Conservation (phyloP, 2,329 filamentous ascomycete species). For the Microsporum audouinii region DNA sequence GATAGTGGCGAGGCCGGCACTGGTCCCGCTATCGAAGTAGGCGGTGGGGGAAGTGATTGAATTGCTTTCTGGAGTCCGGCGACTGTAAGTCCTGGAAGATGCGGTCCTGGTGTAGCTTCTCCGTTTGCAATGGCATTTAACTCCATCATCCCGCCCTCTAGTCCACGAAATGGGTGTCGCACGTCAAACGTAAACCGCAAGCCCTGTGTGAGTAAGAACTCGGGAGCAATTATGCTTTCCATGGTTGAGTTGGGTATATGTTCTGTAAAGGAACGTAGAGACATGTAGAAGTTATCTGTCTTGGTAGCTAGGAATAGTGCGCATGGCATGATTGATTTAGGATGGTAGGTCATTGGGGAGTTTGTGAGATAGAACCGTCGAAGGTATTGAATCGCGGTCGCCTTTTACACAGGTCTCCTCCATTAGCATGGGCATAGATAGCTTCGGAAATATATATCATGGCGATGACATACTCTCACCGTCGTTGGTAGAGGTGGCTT, state of each 20-base stretch:
- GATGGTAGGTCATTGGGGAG: slow-evolving; percentile 91
- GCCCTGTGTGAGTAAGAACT: slow-evolving; percentile 85
- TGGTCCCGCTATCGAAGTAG: slow-evolving; percentile 30
- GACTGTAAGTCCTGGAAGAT: slow-evolving; percentile 22
- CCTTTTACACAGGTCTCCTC: slow-evolving; percentile 38
- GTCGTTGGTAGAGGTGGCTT: slow-evolving; percentile 45
- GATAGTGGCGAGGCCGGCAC: slow-evolving; percentile 22
- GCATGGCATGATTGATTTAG: slow-evolving; percentile 76
- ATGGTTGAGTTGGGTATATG: slow-evolving; percentile 59
- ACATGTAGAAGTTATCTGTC: slow-evolving; percentile 71
- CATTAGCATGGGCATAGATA: background rate
- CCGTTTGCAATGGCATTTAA: slow-evolving; percentile 56
- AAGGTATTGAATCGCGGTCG: slow-evolving; percentile 79
- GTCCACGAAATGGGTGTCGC: slow-evolving; percentile 73
- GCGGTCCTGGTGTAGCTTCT: slow-evolving; percentile 35
- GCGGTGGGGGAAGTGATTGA: slow-evolving; percentile 23
- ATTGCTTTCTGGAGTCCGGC: slow-evolving; percentile 24
- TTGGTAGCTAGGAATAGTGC: slow-evolving; percentile 90
- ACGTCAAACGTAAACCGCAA: slow-evolving; percentile 91
- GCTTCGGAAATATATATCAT: background rate
- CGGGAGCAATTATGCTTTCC: slow-evolving; percentile 77
- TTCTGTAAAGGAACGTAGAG: slow-evolving; percentile 54
- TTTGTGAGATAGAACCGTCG: slow-evolving; percentile 93
- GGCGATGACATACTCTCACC: slow-evolving; percentile 47
- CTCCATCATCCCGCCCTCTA: slow-evolving; percentile 81